Percentiles rank a stretch among this genome's conserved stretches.
phyloP scores from a whole-genome alignment of 2,329 filamentous ascomycete species.

The Clonostachys solani region DNA sequence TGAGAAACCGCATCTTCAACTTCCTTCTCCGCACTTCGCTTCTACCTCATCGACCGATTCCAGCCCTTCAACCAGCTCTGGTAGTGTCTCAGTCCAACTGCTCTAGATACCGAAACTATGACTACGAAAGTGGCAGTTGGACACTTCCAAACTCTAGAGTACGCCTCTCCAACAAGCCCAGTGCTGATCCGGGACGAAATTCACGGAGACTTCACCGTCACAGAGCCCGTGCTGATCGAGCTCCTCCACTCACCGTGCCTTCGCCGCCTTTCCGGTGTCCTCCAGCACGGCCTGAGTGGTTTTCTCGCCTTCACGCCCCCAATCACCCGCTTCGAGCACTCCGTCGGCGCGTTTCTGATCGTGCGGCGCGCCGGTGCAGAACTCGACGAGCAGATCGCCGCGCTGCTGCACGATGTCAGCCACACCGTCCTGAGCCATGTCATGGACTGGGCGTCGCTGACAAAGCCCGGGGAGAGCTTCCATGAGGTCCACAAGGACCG shows the following conservation, averaged over 20 bases:
- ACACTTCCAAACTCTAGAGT: background rate
- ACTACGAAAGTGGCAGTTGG: background rate
- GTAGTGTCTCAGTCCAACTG: too few relatives aligned
- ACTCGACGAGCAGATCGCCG: slow-evolving; percentile 29
- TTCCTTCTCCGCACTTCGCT: too few relatives aligned
- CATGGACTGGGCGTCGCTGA: slow-evolving; percentile 25
- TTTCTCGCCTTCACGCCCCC: slow-evolving; percentile 23
- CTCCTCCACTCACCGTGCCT: slow-evolving; percentile 24
- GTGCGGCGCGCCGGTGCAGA: slow-evolving; percentile 25
- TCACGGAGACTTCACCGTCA: slow-evolving; percentile 23
- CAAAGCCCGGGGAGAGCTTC: slow-evolving; percentile 27
- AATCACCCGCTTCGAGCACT: slow-evolving; percentile 32
- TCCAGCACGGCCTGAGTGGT: slow-evolving; percentile 28
- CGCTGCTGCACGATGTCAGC: slow-evolving; percentile 30
- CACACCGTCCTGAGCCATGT: slow-evolving; percentile 34
- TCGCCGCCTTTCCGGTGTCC: slow-evolving; percentile 23
- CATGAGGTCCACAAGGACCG: slow-evolving; percentile 32
- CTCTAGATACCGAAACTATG: too few relatives aligned
- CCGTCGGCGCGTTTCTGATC: slow-evolving; percentile 29
- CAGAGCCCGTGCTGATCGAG: slow-evolving; percentile 26
- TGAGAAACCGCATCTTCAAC: too few relatives aligned
- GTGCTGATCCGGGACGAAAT: slow-evolving; percentile 22
- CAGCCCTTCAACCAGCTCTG: too few relatives aligned
- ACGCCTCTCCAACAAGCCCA: background rate
- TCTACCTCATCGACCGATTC: too few relatives aligned